A percentile compares a stretch with the other conserved stretches of the same genome.
Evolutionary conservation across 2,329 filamentous ascomycete genomes (phyloP).

Genomic region (Colletotrichum aenigma): DNA sequence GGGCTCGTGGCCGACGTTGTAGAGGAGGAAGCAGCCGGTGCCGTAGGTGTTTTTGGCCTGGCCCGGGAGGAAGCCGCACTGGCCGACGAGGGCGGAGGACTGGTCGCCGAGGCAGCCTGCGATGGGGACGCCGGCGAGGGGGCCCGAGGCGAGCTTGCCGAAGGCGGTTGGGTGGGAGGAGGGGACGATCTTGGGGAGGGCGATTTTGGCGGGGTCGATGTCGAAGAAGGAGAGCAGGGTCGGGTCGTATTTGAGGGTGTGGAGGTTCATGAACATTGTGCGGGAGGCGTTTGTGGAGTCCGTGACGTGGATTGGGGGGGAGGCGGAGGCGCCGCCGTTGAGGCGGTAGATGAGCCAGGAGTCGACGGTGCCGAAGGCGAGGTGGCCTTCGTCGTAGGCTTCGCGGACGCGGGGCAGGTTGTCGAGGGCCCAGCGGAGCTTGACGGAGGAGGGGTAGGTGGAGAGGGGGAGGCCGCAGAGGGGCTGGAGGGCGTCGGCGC

Average conservation of each 20-base stretch:
- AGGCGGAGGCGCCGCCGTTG: conserved; percentile 71
- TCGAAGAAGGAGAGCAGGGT: conserved; percentile 79
- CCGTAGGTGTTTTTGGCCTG: conserved; percentile 92
- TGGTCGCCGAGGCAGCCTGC: conserved; percentile 89
- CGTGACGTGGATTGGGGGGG: conserved; percentile 72
- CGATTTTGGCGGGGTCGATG: conserved; percentile 70
- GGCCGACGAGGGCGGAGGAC: conserved; percentile 83
- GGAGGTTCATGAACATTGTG: conserved; percentile 94
- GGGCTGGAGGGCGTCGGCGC: conserved; percentile 70
- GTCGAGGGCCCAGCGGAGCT: conserved; percentile 81
- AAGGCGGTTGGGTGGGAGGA: conserved; percentile 79
- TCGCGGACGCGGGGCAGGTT: conserved; percentile 72
- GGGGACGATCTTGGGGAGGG: conserved; percentile 81
- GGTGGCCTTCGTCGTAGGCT: conserved; percentile 76
- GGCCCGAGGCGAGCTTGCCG: conserved; percentile 68
- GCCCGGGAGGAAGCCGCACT: conserved; percentile 82
- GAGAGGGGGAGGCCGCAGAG: conserved; percentile 84
- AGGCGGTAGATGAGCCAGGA: conserved; percentile 87
- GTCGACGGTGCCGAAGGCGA: conserved; percentile 88
- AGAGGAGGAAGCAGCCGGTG: conserved; percentile 87
- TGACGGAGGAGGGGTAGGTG: conserved; percentile 87
- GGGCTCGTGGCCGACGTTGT: conserved; percentile 85
- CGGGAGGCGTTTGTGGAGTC: conserved; percentile 88
- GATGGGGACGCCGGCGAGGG: conserved; percentile 73
- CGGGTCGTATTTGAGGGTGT: conserved; percentile 80